Evolutionary conservation across 345 rosid species (phyloP).

Genomic region (Anastatica hierochuntica): DNA sequence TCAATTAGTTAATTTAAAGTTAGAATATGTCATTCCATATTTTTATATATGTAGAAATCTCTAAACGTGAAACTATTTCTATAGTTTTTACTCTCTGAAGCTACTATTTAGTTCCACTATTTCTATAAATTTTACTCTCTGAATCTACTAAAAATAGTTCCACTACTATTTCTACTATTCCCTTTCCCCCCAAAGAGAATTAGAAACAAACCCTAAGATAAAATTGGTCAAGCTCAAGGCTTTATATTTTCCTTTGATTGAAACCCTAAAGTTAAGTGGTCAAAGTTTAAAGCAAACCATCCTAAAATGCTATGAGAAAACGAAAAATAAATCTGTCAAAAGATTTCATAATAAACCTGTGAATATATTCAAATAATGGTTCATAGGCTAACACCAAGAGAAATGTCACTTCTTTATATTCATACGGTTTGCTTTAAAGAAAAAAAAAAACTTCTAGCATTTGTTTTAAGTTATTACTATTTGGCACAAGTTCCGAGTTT

Average conservation of each 20-base stretch:
- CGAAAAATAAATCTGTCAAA: not conserved
- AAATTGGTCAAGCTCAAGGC: constrained; percentile 16
- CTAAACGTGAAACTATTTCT: not conserved
- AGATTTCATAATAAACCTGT: not conserved
- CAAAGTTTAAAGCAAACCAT: constrained; percentile 15
- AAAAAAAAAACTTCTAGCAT: too few species aligned
- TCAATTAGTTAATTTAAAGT: not conserved
- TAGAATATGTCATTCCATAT: not conserved
- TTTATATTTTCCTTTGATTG: constrained; percentile 12
- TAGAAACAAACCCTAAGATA: constrained; percentile 15
- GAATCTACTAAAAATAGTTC: not conserved
- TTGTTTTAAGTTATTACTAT: too few species aligned
- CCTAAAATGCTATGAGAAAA: constrained; percentile 7
- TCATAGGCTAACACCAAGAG: not conserved
- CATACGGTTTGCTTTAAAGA: too few species aligned
- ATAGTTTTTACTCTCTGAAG: not conserved
- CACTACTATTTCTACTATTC: constrained; percentile 5
- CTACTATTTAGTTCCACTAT: constrained; percentile 2
- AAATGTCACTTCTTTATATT: too few species aligned
- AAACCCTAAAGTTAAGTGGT: constrained; percentile 20
- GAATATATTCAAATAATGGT: not conserved
- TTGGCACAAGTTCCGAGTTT: not conserved
- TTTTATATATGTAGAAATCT: not conserved
- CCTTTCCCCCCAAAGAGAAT: not conserved
- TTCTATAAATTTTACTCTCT: not conserved